Conservation (phyloP, 176 grass and related monocot species). For the Metroxylon sagu region DNA sequence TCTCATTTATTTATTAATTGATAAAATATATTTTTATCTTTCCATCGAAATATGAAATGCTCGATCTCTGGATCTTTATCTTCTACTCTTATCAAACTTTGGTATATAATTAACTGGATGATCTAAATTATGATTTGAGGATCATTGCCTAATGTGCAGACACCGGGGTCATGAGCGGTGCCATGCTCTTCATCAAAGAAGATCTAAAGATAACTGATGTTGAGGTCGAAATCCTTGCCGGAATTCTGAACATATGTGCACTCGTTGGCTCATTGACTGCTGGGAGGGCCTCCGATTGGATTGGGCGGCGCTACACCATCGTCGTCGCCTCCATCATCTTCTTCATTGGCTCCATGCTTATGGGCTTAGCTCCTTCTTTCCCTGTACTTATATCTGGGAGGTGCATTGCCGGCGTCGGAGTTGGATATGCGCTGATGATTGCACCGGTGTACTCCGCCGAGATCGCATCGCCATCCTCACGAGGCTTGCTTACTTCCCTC, state of each 20-base stretch:
- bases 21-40: too few relatives aligned
- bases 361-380: not conserved
- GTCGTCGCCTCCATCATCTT: not conserved
- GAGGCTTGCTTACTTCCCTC: not conserved
- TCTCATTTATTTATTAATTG: too few relatives aligned
- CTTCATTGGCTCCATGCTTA: not conserved
- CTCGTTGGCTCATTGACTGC: not conserved
- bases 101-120: too few relatives aligned
- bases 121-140: too few relatives aligned
- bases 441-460: slow-evolving; percentile 1
- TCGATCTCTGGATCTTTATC: too few relatives aligned
- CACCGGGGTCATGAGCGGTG: not conserved
- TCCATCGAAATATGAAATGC: too few relatives aligned
- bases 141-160: not conserved
- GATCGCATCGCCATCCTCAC: not conserved
- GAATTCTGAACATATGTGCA: not conserved
- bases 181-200: not conserved
- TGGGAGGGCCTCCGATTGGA: not conserved
- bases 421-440: not conserved
- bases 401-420: not conserved
- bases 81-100: too few relatives aligned
- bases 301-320: slow-evolving; percentile 3
- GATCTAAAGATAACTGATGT: not conserved
- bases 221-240: not conserved
- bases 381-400: not conserved